These are phyloP conservation scores for Zasmidium citrigriseum DNA, from an alignment of 2,329 filamentous ascomycete genomes.

Conservation along the genomic window DNA sequence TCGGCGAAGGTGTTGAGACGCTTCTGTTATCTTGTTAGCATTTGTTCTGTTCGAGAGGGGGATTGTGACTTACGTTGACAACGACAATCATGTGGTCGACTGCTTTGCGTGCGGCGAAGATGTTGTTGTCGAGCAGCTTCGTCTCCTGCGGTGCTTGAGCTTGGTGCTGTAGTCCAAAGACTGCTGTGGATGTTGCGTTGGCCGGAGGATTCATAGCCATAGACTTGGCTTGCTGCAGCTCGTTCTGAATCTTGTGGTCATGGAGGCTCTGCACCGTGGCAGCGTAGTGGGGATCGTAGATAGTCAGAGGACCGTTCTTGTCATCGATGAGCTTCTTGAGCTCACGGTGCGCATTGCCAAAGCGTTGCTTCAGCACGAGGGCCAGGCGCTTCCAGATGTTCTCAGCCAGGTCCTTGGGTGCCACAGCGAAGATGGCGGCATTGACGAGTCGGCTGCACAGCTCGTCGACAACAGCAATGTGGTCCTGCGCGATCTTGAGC, in stretches of 20 bases:
- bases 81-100: slow-evolving; percentile 39
- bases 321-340: slow-evolving; percentile 50
- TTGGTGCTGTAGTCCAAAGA: neutral
- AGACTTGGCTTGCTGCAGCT: slow-evolving; percentile 9
- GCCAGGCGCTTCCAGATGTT: slow-evolving; percentile 43
- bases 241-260: slow-evolving; percentile 23
- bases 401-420: slow-evolving; percentile 32
- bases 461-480: slow-evolving; percentile 40
- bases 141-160: neutral
- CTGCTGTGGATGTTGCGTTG: neutral
- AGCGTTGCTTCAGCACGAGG: slow-evolving; percentile 42
- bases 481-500: slow-evolving; percentile 42
- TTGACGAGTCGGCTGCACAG: slow-evolving; percentile 39
- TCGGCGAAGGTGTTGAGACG: slow-evolving; percentile 40
- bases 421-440: slow-evolving; percentile 36
- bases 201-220: neutral
- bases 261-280: slow-evolving; percentile 33
- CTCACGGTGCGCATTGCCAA: slow-evolving; percentile 42
- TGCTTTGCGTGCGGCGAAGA: slow-evolving; percentile 37
- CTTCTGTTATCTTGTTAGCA: slow-evolving; percentile 24
- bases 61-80: slow-evolving; percentile 36
- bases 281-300: slow-evolving; percentile 42
- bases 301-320: slow-evolving; percentile 40
- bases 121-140: slow-evolving; percentile 35
- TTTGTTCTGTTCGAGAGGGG: neutral